Evolutionary conservation across 2,329 filamentous ascomycete species (phyloP), one percentile per base, ranked within the genome.

Genomic region (Calonectria honghensis): DNA sequence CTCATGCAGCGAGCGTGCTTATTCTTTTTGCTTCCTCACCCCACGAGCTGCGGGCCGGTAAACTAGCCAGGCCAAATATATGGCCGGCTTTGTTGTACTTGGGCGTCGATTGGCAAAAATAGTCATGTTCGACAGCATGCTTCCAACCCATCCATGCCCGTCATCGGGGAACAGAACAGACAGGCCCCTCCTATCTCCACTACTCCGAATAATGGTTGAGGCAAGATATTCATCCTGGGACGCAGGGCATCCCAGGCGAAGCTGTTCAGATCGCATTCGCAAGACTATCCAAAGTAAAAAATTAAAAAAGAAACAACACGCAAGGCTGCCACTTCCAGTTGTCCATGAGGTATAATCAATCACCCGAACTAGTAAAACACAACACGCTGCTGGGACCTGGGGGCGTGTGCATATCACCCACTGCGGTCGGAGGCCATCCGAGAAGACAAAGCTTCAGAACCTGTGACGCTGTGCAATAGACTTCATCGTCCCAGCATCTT

Each of bases 1-100:
- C 79, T 76, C 79, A 80, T 68, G 73, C 74, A 68, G 72, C 66
- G 41, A 67, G 71, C 45, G 59, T 61, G 68, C 68, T 70, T 70
- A 64, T 64, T 70, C 45, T n/a, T 61, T 51, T 54, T 63, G 18
- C 48, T 69, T 48, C 31, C 39, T 69, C 51, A 57, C 50, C 52
- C 64, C 57, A 72, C 69, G 45, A 80, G 57, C 73, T 54, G 39
- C 31, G 20, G 39, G 50, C 39, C 32, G 29, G 14, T 3, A 66
- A 48, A 29, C 48, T 16, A 27, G 61, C 24, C 41, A 48, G 27
- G 24, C 67, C 57, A 63, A 63, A 29, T 41, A 80, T 79, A 80
- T 75, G 79, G 20, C 51, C 37, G n/a, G 24, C 24, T 18, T 18
- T 63, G 35, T 61, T 70, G 66, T 70, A 70, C 67, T 67, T 70